Conservation (phyloP, 139 green algal genomes). For the Closterium sp. region DNA sequence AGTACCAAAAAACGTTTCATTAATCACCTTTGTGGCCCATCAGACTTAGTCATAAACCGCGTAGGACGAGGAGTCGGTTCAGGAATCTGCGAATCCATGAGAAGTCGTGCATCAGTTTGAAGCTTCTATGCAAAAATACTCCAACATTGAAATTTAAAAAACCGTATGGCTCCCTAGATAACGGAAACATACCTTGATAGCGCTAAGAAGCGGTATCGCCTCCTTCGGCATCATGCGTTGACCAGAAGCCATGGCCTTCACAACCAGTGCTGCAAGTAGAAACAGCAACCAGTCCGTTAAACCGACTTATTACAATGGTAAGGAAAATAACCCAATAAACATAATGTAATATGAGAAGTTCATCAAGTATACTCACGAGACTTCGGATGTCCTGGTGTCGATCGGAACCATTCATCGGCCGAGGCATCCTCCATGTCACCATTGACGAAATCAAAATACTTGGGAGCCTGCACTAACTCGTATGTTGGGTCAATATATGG, state of each 20-base stretch:
- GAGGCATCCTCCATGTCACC: neutral
- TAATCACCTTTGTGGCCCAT: neutral
- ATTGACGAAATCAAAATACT: neutral
- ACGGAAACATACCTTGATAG: neutral
- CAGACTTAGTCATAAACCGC: neutral
- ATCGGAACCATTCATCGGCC: neutral
- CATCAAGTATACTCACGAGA: neutral
- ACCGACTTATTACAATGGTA: neutral
- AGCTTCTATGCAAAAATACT: neutral
- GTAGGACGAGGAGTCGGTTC: neutral
- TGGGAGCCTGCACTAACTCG: neutral
- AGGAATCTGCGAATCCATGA: neutral
- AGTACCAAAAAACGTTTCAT: neutral
- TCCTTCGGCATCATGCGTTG: neutral
- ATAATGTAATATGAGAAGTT: too few species aligned
- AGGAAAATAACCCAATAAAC: too few species aligned
- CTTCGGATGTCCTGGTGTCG: neutral
- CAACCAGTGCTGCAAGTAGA: neutral
- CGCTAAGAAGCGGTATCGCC: neutral
- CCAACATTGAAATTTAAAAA: neutral
- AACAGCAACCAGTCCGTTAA: neutral
- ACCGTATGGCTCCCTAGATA: too few species aligned
- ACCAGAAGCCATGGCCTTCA: neutral
- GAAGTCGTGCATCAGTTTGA: neutral
- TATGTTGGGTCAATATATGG: neutral